A percentile compares a stretch with the other conserved stretches of the same genome.
Conservation (phyloP, 345 rosid species). For the Psidium friedrichsthalianum region DNA sequence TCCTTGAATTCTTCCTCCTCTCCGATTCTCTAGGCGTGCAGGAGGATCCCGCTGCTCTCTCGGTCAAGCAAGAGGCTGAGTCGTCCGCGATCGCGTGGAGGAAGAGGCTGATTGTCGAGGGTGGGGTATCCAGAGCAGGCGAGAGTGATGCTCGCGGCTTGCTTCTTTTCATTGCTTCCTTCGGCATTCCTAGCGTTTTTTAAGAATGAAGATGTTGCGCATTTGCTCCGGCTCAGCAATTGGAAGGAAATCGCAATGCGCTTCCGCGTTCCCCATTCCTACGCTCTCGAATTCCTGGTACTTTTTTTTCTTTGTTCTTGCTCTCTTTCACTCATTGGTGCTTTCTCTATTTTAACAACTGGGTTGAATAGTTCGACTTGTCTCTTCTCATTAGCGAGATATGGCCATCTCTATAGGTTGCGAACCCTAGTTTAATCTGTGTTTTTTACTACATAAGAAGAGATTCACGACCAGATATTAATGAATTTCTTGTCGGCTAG, state of each 20-base stretch:
- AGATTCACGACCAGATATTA: not conserved
- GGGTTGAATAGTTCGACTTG: not conserved
- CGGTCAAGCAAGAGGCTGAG: constrained; percentile 29
- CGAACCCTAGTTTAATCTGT: not conserved
- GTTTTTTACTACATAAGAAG: not conserved
- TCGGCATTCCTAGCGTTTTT: constrained; percentile 57
- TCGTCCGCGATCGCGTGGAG: constrained; percentile 51
- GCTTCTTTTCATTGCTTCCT: constrained; percentile 52
- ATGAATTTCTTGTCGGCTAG: not conserved
- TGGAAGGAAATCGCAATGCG: constrained; percentile 21
- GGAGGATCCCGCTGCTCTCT: not conserved
- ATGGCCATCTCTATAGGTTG: not conserved
- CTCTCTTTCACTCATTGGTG: not conserved
- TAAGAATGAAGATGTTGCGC: constrained; percentile 33
- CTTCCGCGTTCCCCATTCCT: constrained; percentile 37
- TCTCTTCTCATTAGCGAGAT: not conserved
- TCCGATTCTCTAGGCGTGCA: constrained; percentile 5
- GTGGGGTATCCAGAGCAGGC: constrained; percentile 37
- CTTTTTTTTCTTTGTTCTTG: not conserved
- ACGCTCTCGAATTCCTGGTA: constrained; percentile 44
- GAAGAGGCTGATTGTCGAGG: constrained; percentile 53
- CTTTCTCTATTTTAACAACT: not conserved
- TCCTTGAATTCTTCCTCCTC: constrained; percentile 42
- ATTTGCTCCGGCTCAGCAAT: constrained; percentile 38
- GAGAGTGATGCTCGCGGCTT: constrained; percentile 60